Base-by-base conservation (phyloP, 2,329 filamentous ascomycete species). In the Lasiodiplodia sp. region DNA sequence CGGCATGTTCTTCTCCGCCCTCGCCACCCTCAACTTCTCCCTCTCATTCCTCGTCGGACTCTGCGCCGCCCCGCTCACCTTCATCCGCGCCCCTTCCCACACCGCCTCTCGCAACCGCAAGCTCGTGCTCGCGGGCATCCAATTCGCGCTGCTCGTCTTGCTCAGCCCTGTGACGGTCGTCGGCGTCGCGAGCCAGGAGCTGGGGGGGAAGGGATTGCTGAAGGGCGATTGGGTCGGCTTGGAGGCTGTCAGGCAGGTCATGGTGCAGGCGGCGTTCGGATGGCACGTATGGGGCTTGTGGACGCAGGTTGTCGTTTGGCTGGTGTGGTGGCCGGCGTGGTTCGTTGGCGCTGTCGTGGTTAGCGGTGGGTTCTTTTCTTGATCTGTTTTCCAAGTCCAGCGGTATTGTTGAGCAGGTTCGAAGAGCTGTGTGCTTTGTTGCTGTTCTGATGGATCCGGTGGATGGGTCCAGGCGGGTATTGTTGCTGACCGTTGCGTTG, bases 291-390 rank as follows among this genome's bases (percentile, higher is more conserved):
- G 91, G 88, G 93, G 93, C 1, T 88, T 96, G 86, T 96, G 94
- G 83, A 96, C 94, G 1, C 91, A 92, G 69, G 89, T 97, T 21
- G 88, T 96, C 12, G 87, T 97, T n/a, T 97, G 94, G 92, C 92
- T 93, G 77, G 90, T 97, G 53, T 97, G 94, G 94, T 96, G 93
- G 91, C 94, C 94, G 0, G 93, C 93, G 8, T 97, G 94, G 94
- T 79, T 96, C 47, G 87, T 90, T 7, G 92, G 83, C 18, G 70
- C 70, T 12, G 72, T 76, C 31, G 73, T 80, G 49, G 75, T 78
- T 5, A 53, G 51, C 11, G 67, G 58, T 37, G 44, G 38, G 1
- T 67, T 67, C 18, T 67, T 62, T 38, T n/a, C 44, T 14, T 47
- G 44, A 47, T 47, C 38, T 34, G 8, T 34, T 34, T 34, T 34